A percentile compares a stretch with the other conserved stretches of the same genome.
Evolutionary conservation across 768 basidiomycete genomes (phyloP).

Genomic region (Suillus weaverae): DNA sequence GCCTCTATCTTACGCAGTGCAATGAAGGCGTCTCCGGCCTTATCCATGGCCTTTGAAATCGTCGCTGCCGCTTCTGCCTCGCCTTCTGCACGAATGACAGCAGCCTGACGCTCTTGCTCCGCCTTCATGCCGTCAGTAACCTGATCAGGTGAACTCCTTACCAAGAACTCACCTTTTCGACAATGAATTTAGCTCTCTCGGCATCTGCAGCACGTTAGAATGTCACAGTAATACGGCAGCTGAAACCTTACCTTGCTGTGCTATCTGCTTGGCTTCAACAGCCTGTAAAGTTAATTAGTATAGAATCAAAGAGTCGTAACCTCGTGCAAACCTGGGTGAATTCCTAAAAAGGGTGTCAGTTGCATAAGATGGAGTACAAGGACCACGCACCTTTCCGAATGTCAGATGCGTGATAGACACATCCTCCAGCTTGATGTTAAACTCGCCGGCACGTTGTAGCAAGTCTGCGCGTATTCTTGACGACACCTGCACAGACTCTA

Average conservation of each 20-base stretch:
- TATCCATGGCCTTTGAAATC: conserved; percentile 86
- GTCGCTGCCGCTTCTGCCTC: conserved; percentile 97
- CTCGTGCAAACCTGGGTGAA: conserved; percentile 62
- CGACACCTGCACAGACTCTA: conserved; percentile 59
- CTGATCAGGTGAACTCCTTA: background rate
- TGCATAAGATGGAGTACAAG: background rate
- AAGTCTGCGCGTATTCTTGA: conserved; percentile 91
- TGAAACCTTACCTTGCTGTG: conserved; percentile 81
- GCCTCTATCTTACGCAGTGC: conserved; percentile 96
- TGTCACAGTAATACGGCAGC: background rate
- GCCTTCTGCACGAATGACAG: conserved; percentile 96
- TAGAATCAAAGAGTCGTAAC: conserved; percentile 1
- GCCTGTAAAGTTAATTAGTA: conserved; percentile 46
- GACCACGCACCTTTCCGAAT: conserved; percentile 69
- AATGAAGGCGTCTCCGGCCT: conserved; percentile 95
- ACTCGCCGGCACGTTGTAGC: conserved; percentile 91
- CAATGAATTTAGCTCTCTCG: conserved; percentile 98
- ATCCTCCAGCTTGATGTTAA: conserved; percentile 93
- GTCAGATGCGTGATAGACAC: conserved; percentile 94
- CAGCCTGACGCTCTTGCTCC: conserved; percentile 98
- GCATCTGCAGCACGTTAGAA: conserved; percentile 63
- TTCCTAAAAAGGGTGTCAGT: conserved; percentile 55
- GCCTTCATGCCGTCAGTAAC: conserved; percentile 55
- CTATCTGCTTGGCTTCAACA: conserved; percentile 99
- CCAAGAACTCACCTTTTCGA: conserved; percentile 76